Evolutionary conservation across 768 basidiomycete species (phyloP), one percentile per base, ranked within the genome.

Genomic region (Naganishia vaughanmartiniae): DNA sequence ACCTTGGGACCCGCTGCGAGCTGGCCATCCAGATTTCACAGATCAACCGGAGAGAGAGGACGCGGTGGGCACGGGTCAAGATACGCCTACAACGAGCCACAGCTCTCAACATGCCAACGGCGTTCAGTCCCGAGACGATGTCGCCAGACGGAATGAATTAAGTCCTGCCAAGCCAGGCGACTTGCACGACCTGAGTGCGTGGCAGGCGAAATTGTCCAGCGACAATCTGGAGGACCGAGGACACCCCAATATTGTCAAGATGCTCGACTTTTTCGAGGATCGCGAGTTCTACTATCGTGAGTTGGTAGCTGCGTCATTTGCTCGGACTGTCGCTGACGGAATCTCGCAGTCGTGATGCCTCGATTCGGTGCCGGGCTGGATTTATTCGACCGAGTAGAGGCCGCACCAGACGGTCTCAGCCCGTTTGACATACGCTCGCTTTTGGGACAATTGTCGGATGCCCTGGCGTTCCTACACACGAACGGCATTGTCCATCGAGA

Each of bases 401-500:
- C 85, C 45, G 90, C 88, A 74, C 95, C 95, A 4, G 85, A 89
- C 28, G 96, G 95, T 11, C 85, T 99, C 9, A 88, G 90, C 0
- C 83, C 92, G 0, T 82, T 83, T 73, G 85, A 87, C 67, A 85
- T 93, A 70, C 86, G 93, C 74, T 90, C 87, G 56, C 92, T 96
- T 78, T 85, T 99, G 4, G 91, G 93, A 39, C 95, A 99, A 82
- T 89, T 99, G 46, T 91, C 92, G 45, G 94, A 97, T 80, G 94
- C 93, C 0, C 81, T 93, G 70, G 78, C 84, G 70, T 99, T 97
- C 83, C 83, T 99, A 48, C 95, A 99, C 80, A 84, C 87, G 11
- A 91, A 89, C 74, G 93, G 92, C 66, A 96, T 99, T 70, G 95
- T 98, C 12, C 95, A 99, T 81, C 90, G 95, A 65, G 95, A 99